Percentiles rank a stretch among this genome's conserved stretches.
phyloP scores from a whole-genome alignment of 768 basidiomycete genomes.

The Tricholoma sp. region DNA sequence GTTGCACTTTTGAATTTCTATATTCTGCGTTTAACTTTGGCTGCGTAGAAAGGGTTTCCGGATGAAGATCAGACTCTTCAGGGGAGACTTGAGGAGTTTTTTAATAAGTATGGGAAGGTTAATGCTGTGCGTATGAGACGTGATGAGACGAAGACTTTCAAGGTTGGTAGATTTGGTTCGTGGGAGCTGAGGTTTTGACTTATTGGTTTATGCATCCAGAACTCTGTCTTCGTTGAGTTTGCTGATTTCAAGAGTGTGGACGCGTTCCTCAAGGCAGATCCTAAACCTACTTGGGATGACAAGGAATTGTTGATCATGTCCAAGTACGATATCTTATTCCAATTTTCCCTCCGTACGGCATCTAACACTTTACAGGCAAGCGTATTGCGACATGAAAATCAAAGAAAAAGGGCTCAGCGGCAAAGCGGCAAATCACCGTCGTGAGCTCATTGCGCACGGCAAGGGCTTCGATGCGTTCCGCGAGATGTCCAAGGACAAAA shows the following conservation, averaged over 20 bases:
- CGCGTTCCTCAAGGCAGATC: constrained; percentile 74
- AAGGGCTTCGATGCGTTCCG: constrained; percentile 79
- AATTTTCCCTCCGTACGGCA: no score
- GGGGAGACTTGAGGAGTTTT: constrained; percentile 72
- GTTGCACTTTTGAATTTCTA: not conserved
- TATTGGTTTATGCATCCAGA: constrained; percentile 35
- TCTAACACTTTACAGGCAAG: constrained; percentile 45
- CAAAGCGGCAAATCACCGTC: constrained; percentile 57
- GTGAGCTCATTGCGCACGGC: constrained; percentile 44
- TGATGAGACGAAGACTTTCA: constrained; percentile 80
- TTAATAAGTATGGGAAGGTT: constrained; percentile 68
- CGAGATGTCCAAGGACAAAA: constrained; percentile 43
- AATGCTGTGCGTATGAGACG: constrained; percentile 88
- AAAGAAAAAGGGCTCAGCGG: constrained; percentile 87
- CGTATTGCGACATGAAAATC: constrained; percentile 94
- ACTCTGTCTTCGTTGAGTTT: constrained; percentile 93
- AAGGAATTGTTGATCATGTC: constrained; percentile 78
- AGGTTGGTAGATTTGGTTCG: constrained; percentile 43
- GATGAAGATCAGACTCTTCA: constrained; percentile 62
- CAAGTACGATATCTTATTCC: constrained; percentile 55
- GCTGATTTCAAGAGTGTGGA: constrained; percentile 62
- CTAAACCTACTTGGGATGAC: constrained; percentile 77
- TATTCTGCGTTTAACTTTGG: not conserved
- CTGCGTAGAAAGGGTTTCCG: constrained; percentile 79
- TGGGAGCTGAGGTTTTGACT: not conserved